Evolutionary conservation across 2,329 filamentous ascomycete genomes (phyloP).

Genomic region (Aspergillus niger): DNA sequence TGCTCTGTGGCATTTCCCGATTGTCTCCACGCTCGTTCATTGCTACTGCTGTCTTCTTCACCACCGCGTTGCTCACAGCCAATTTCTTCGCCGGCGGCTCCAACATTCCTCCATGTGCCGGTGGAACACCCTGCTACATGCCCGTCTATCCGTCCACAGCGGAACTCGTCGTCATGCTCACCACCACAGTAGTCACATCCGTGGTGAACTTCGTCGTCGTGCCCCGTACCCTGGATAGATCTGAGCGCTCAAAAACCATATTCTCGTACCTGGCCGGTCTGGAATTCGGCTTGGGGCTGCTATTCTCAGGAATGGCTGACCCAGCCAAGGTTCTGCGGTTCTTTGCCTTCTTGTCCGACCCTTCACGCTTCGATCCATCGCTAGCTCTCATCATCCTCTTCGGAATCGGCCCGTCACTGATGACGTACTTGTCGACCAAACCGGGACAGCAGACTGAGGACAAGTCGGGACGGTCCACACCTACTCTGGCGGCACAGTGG

Average conservation of each 20-base stretch:
- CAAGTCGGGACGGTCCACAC: slow-evolving; percentile 32
- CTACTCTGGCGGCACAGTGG: slow-evolving; percentile 46
- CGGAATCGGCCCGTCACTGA: slow-evolving; percentile 51
- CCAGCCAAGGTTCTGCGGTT: slow-evolving; percentile 55
- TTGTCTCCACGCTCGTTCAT: slow-evolving; percentile 53
- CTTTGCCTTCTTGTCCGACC: slow-evolving; percentile 48
- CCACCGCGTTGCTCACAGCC: slow-evolving; percentile 46
- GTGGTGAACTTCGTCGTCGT: slow-evolving; percentile 39
- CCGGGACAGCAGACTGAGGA: slow-evolving; percentile 29
- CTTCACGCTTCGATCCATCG: slow-evolving; percentile 53
- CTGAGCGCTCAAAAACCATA: slow-evolving; percentile 34
- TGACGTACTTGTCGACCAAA: slow-evolving; percentile 35
- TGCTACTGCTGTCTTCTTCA: slow-evolving; percentile 50
- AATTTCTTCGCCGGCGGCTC: slow-evolving; percentile 38
- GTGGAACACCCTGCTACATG: slow-evolving; percentile 48
- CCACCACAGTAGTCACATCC: slow-evolving; percentile 31
- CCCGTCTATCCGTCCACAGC: slow-evolving; percentile 45
- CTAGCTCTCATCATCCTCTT: slow-evolving; percentile 53
- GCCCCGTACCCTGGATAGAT: slow-evolving; percentile 31
- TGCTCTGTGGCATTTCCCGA: slow-evolving; percentile 56
- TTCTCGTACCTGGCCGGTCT: slow-evolving; percentile 52
- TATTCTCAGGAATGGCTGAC: slow-evolving; percentile 55
- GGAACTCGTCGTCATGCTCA: slow-evolving; percentile 39
- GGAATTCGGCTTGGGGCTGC: slow-evolving; percentile 54
- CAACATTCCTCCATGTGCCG: slow-evolving; percentile 43